A percentile compares a stretch with the other conserved stretches of the same genome.
Conservation (phyloP, 1,284 basidiomycete species). For the Fomes fomentarius region DNA sequence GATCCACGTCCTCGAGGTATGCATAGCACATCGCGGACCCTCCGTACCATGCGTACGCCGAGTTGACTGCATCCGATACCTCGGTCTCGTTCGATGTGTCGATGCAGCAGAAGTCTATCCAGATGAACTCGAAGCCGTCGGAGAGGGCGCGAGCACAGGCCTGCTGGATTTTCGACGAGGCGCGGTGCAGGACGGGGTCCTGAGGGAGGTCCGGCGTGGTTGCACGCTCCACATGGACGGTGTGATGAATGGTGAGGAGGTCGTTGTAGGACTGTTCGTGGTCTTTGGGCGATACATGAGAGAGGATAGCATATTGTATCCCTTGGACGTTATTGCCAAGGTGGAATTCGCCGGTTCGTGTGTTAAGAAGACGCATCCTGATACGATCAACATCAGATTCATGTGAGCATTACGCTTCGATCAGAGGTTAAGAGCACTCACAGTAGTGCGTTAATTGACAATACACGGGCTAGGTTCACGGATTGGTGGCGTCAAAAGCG, state of each 20-base stretch:
- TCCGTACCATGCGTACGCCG: not conserved
- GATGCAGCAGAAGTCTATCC: slow-evolving; percentile 10
- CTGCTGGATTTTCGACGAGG: not conserved
- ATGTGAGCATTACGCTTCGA: too few species aligned
- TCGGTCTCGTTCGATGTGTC: slow-evolving; percentile 3
- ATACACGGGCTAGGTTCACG: too few species aligned
- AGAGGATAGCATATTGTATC: not conserved
- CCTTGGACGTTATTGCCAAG: not conserved
- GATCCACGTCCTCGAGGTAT: not conserved
- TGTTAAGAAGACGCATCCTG: not conserved
- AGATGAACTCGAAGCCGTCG: not conserved
- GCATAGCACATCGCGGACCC: not conserved
- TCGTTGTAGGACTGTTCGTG: not conserved
- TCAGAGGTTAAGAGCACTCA: too few species aligned
- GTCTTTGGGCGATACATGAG: not conserved
- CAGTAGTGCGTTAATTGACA: too few species aligned
- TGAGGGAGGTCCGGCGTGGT: not conserved
- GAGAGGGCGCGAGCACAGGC: not conserved
- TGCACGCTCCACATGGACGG: not conserved
- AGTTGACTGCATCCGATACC: not conserved
- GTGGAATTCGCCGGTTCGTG: not conserved
- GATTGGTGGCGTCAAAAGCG: too few species aligned
- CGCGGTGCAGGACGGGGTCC: not conserved
- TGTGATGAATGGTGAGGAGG: not conserved
- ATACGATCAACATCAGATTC: not conserved